Evolutionary conservation across 371 early-diverging fungal genomes (phyloP).

Genomic region (Actinomucor elegans): DNA sequence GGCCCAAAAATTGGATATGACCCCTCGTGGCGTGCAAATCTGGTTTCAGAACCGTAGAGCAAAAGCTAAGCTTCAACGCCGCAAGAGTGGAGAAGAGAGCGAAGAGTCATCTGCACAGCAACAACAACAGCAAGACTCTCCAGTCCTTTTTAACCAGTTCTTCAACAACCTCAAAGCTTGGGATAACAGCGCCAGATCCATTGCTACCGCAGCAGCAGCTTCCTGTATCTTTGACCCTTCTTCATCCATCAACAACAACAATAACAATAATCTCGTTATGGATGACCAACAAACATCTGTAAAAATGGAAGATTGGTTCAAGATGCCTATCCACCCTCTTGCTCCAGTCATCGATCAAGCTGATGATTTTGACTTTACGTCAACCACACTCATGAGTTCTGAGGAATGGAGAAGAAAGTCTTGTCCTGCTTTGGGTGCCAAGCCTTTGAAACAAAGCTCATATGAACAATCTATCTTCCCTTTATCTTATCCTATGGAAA

Average conservation of each 20-base stretch:
- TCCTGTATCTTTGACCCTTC: slow-evolving; percentile 19
- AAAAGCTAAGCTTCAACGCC: slow-evolving; percentile 55
- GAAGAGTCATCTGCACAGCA: slow-evolving; percentile 6
- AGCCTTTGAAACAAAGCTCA: no score
- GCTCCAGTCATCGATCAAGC: slow-evolving; percentile 17
- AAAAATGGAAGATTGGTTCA: slow-evolving; percentile 13
- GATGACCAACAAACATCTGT: slow-evolving; percentile 5
- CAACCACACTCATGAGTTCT: neutral
- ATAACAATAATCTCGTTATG: neutral
- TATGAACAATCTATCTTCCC: no score
- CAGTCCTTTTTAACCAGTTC: slow-evolving; percentile 13
- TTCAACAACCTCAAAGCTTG: slow-evolving; percentile 18
- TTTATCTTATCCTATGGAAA: no score
- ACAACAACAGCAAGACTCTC: slow-evolving; percentile 3
- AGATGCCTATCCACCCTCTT: slow-evolving; percentile 20
- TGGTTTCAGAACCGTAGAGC: slow-evolving; percentile 95
- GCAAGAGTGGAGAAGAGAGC: slow-evolving; percentile 11
- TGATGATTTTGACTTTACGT: neutral
- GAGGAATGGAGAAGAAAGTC: slow-evolving; percentile 31
- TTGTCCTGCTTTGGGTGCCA: slow-evolving; percentile 14
- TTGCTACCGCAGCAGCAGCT: slow-evolving; percentile 11
- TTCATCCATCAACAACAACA: neutral
- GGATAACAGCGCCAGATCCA: slow-evolving; percentile 12
- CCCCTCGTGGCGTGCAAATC: slow-evolving; percentile 80
- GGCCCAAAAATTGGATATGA: slow-evolving; percentile 74